Percentiles rank a stretch among this genome's conserved stretches.
Evolutionary conservation across 1,284 basidiomycete species (phyloP).

Genomic region (Ganoderma leucocontextum): DNA sequence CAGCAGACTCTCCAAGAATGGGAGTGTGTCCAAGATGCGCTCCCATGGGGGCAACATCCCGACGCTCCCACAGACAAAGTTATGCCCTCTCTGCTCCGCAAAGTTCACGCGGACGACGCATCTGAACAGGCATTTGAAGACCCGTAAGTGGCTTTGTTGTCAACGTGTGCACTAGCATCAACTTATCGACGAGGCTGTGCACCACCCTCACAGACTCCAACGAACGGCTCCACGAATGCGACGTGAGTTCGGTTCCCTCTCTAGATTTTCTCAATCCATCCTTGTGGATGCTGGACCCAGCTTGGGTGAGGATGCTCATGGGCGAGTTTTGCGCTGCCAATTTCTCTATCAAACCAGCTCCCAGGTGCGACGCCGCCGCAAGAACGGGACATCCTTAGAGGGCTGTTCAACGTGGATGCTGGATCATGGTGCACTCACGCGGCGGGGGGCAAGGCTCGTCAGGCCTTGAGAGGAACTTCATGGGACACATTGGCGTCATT

Average conservation of each 20-base stretch:
- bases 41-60: conserved; percentile 46
- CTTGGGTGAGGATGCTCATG: no score
- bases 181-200: neutral
- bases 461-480: no score
- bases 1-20: conserved; percentile 33
- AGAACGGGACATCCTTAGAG: no score
- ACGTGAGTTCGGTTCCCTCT: conserved; percentile 43
- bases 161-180: neutral
- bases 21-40: conserved; percentile 43
- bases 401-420: no score
- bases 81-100: conserved; percentile 61
- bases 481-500: no score
- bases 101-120: conserved; percentile 67
- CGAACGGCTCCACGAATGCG: conserved; percentile 59
- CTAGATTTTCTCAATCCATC: neutral
- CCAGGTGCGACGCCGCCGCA: no score
- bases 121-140: conserved; percentile 59
- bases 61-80: conserved; percentile 55
- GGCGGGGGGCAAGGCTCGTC: no score
- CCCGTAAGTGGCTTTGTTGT: conserved; percentile 42
- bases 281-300: neutral
- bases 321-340: no score
- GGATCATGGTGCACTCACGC: no score
- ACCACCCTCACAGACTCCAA: conserved; percentile 48
- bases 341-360: no score